Base-by-base conservation (phyloP, 1,284 basidiomycete genomes). In the Tilletiaria anomala region DNA sequence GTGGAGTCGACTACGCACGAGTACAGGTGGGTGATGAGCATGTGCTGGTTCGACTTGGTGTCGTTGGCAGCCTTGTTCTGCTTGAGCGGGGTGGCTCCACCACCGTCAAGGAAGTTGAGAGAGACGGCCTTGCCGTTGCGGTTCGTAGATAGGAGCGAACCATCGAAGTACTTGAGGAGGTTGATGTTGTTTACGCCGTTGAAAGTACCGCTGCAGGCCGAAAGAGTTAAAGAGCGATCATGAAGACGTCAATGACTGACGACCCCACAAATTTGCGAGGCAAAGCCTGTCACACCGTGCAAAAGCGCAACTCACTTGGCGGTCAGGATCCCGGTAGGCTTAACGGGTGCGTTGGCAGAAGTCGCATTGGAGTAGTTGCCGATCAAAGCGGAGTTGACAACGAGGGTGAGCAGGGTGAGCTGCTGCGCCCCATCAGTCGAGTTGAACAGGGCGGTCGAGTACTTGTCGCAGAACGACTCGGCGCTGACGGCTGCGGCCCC, bases 81-180 rank as follows among this genome's bases (percentile, higher is more conserved):
- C 45, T 42, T 48, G 15, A 51, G 41, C 5, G 50, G 50, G 12
- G 15, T 35, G 14, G 50, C 50, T 32, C 48, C 50, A 31, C 49
- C 49, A 29, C 50, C 50, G 34, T 51, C 50, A 12, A 51, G 48
- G 49, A 51, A 51, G 49, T 51, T 51, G 36, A 51, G 20, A 10
- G 32, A 14, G n/a, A 29, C 37, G 15, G 36, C 32, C 8, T n/a
- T 18, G 26, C 45, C 49, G 29, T 42, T 34, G 17, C 10, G 16
- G 39, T 51, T 51, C 31, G 50, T 51, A 21, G 44, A 38, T 14
- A 31, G 32, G 32, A 51, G 32, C 15, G 32, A 37, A 20, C 45
- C 45, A 29, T 48, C 26, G 26, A 48, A 48, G 44, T 47, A 48
- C 37, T 46, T 24, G 48, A 41, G 24, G 21, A 51, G 44, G 39